phyloP scores from a whole-genome alignment of 2,329 filamentous ascomycete genomes.

The Talaromyces sp. region DNA sequence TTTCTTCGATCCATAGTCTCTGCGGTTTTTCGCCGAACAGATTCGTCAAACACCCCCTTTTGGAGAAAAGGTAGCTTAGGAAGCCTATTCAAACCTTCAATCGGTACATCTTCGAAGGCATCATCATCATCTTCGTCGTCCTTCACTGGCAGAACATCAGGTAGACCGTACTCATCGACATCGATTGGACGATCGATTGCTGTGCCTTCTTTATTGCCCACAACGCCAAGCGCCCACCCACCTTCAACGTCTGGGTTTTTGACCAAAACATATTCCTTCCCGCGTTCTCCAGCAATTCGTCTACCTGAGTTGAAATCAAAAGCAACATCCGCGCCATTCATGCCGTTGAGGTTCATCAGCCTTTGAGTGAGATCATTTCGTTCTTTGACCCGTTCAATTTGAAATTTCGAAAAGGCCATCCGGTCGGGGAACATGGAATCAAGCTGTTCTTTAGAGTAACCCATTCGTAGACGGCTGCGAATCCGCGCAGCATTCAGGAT shows the following conservation, averaged over 20 bases:
- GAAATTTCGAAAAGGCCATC: constrained; percentile 94
- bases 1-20: constrained; percentile 42
- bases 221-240: constrained; percentile 91
- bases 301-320: constrained; percentile 53
- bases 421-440: constrained; percentile 95
- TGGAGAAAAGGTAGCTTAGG: constrained; percentile 54
- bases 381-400: constrained; percentile 89
- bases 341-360: constrained; percentile 89
- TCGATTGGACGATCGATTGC: constrained; percentile 85
- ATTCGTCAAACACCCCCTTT: constrained; percentile 33
- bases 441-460: constrained; percentile 90
- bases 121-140: constrained; percentile 65
- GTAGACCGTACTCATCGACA: constrained; percentile 61
- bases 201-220: constrained; percentile 75
- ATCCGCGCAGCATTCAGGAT: constrained; percentile 91
- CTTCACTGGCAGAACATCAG: constrained; percentile 48
- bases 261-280: constrained; percentile 90
- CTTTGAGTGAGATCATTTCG: constrained; percentile 91
- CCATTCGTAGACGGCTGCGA: constrained; percentile 86
- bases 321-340: constrained; percentile 70
- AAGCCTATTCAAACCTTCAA: constrained; percentile 80
- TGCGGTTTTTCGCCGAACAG: constrained; percentile 27
- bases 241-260: constrained; percentile 94
- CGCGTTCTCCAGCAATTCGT: constrained; percentile 64
- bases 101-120: constrained; percentile 86